Evolutionary conservation across 2,329 filamentous ascomycete genomes (phyloP), one percentile per base, ranked within the genome.

Genomic region (Penicillium sp.): DNA sequence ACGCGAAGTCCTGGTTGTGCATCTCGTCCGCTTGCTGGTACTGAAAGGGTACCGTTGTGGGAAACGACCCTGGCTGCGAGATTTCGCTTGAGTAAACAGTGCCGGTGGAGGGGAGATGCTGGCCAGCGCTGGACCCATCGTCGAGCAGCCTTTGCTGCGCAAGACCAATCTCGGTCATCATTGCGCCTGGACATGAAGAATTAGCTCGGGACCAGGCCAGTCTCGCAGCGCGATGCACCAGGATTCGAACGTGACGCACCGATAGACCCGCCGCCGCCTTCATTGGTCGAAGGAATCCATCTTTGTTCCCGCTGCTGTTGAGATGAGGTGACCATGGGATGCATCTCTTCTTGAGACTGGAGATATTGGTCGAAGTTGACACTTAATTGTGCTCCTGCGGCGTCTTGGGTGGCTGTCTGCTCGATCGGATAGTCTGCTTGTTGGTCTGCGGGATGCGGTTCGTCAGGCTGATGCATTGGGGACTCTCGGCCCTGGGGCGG

Each of bases 321-420:
- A 7, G 62, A 65, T 4, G 57, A 51, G 3, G 63, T 59, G 15
- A 52, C 9, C 4, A 27, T 28, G 1, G 17, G 26, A 8, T 48
- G 48, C 5, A 16, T 28, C 14, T 30, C 40, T 18, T 57, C 56
- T 32, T 63, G 63, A 0, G 63, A 59, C 31, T 64, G 57, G 7
- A 69, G 31, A 20, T 63, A 69, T n/a, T 60, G 50, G 41, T 69
- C 63, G 18, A 68, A 68, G 39, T 67, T 60, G 15, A 69, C 52
- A 6, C 43, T 50, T 2, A 66, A 38, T 11, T 59, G 51, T 9
- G 45, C 47, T 7, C 48, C 51, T 8, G 47, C 34, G 26, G 36
- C 36, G 13, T 54, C 41, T 9, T 31, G 36, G 7, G 31, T 32
- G 18, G 13, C 7, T 8, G 23, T 26, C 7, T 39, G 23, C 35